A percentile compares a stretch with the other conserved stretches of the same genome.
Conservation (phyloP, 2,329 filamentous ascomycete species). For the Scytalidium lignicola region DNA sequence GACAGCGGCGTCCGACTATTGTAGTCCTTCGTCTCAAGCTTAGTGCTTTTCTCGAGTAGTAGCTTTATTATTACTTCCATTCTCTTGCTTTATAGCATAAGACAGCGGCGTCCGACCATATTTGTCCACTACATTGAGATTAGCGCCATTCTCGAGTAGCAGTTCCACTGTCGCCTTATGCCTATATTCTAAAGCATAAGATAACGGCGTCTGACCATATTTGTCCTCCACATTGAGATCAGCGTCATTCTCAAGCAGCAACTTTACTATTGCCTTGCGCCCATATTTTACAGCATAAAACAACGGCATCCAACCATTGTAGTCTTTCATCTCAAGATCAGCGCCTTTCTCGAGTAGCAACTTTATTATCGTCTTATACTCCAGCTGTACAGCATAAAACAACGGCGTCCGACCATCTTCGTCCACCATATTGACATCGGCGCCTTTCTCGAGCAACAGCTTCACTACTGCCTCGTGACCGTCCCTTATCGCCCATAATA, state of each 20-base stretch:
- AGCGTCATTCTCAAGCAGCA: slow-evolving; percentile 13
- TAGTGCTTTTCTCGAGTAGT: slow-evolving; percentile 1
- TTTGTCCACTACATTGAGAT: slow-evolving; percentile 1
- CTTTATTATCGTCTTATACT: neutral
- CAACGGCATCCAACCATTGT: slow-evolving; percentile 10
- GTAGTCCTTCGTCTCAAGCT: neutral
- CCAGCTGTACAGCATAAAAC: slow-evolving; percentile 16
- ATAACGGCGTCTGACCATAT: slow-evolving; percentile 11
- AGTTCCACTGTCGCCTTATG: slow-evolving; percentile 17
- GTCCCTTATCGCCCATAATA: slow-evolving; percentile 1
- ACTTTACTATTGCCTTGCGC: slow-evolving; percentile 15
- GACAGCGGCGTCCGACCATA: neutral
- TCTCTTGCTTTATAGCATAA: neutral
- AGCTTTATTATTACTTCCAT: slow-evolving; percentile 9
- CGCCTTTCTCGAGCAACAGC: slow-evolving; percentile 7
- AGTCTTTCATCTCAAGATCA: slow-evolving; percentile 1
- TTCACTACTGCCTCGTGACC: slow-evolving; percentile 10
- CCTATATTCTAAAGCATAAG: slow-evolving; percentile 16
- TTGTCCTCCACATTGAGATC: neutral
- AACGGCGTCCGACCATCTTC: slow-evolving; percentile 8
- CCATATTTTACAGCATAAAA: slow-evolving; percentile 17
- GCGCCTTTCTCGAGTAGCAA: neutral
- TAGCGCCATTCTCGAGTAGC: slow-evolving; percentile 13
- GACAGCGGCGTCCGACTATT: slow-evolving; percentile 10
- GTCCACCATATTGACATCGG: neutral